These are phyloP conservation scores for Passiflora organensis DNA, from an alignment of 345 rosid species.

Conservation along the genomic window DNA sequence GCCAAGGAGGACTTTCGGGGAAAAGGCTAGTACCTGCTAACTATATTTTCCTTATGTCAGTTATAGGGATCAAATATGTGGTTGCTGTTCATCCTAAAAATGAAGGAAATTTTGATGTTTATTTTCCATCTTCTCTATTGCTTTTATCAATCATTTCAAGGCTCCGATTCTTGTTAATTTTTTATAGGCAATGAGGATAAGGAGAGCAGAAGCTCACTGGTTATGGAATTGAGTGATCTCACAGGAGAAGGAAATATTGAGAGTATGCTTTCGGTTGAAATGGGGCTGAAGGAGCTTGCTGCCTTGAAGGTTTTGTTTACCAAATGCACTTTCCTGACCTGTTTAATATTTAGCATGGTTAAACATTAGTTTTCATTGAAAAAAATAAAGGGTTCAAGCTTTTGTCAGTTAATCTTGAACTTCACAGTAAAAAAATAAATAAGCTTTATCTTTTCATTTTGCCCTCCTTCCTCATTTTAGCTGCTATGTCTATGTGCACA, in stretches of 20 bases:
- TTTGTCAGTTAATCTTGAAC: not conserved
- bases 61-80: no score
- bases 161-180: conserved; percentile 1
- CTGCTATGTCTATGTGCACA: not conserved
- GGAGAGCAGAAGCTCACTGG: conserved; percentile 38
- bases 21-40: conserved; percentile 48
- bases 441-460: not conserved
- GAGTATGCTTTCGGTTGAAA: conserved; percentile 95
- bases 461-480: not conserved
- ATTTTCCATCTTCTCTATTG: not conserved
- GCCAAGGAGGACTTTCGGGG: conserved; percentile 77
- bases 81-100: not conserved
- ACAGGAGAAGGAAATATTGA: conserved; percentile 98
- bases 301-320: conserved; percentile 65
- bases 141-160: conserved; percentile 1
- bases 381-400: not conserved
- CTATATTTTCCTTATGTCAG: conserved; percentile 8
- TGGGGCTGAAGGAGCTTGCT: conserved; percentile 90
- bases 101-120: not conserved
- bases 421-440: not conserved
- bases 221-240: conserved; percentile 56
- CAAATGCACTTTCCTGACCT: not conserved
- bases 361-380: no score
- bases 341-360: no score
- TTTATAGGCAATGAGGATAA: conserved; percentile 18